Evolutionary conservation across 225 moss, liverwort and hornwort species (phyloP), one percentile per base, ranked within the genome.

Genomic region (Pseudisothecium myosuroides): DNA sequence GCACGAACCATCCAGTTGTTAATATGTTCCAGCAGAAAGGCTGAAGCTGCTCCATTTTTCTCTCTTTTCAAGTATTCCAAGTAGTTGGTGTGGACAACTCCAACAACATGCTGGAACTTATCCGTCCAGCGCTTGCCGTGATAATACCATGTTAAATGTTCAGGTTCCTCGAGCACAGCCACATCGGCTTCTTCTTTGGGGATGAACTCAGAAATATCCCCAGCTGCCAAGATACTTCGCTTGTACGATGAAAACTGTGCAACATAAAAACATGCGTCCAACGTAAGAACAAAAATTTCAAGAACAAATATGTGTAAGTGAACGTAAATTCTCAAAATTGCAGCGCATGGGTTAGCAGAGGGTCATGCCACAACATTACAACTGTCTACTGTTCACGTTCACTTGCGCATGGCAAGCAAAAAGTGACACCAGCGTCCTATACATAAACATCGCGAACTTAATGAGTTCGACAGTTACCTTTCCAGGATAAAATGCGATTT

Each of bases 401-500:
- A 88, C 27, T 61, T 24, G 62, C 27, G 71, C 68, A 71, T 55
- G 47, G 85, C 82, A 78, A 85, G 72, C 31, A 68, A 86, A 68
- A 75, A 75, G 81, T 75, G 68, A 81, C 28, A 72, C 41, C 11
- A 72, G 67, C 43, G 66, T 83, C 69, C 45, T 19, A 31, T 66
- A 83, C 17, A 59, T n/a, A 77, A 80, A 85, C 71, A 71, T 78
- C 45, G 59, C 37, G 15, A 37, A 71, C 58, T 65, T n/a, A n/a
- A 76, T 73, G 20, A 81, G 32, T 43, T 71, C 14, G 21, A 52
- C 27, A 80, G 81, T 85, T 88, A 99, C 98, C 96, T 95, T 99
- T 90, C 98, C 98, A 71, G 98, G 98, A 90, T 99, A 99, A 83
- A 99, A 99, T 68, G 96, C 93, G 73, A 99, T 99, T 94, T 97